Evolutionary conservation across 257 asterid species (phyloP), one percentile per base, ranked within the genome.

Genomic region (Petrea volubilis): DNA sequence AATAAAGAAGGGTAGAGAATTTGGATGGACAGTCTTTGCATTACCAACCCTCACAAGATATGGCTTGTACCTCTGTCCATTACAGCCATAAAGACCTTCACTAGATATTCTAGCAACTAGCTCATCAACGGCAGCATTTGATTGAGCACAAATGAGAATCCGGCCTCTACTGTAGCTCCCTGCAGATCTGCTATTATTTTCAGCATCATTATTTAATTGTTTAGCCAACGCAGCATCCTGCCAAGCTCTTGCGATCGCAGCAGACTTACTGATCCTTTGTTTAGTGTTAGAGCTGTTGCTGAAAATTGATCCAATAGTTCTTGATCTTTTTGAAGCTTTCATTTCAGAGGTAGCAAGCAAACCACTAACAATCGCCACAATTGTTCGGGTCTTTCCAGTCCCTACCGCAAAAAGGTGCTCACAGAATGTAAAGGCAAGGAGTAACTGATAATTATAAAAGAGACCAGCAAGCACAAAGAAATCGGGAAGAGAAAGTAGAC

Each of bases 61-160:
- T 68, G 99, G 99, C 70, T 78, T 95, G 78, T 86, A 85, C 71
- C 68, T 80, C 75, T 68, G 72, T 78, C 99, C 99, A 85, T 91
- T 82, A 70, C 82, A 69, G 23, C 84, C 95, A 85, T 81, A 84
- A 51, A 95, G 86, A 59, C 98, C 98, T 77, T 86, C 96, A 71
- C 86, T 80, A 15, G 89, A 83, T 80, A 95, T 83, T 86, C 99
- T 84, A 58, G 97, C 84, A 34, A 95, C 96, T 60, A 95, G 80
- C 81, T 95, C 99, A 79, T 95, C 99, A 63, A 95, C 98, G 61
- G 99, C 98, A 72, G 99, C 99, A 88, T 95, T 95, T 60, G 99
- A 95, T 70, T 95, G 98, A 64, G 98, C 99, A 87, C 99, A 95
- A 78, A 95, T 84, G 74, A 95, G 97, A 64, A 91, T 79, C 72